These are phyloP conservation scores for Fusarium acutatum DNA, from an alignment of 2,329 filamentous ascomycete species.

Conservation along the genomic window DNA sequence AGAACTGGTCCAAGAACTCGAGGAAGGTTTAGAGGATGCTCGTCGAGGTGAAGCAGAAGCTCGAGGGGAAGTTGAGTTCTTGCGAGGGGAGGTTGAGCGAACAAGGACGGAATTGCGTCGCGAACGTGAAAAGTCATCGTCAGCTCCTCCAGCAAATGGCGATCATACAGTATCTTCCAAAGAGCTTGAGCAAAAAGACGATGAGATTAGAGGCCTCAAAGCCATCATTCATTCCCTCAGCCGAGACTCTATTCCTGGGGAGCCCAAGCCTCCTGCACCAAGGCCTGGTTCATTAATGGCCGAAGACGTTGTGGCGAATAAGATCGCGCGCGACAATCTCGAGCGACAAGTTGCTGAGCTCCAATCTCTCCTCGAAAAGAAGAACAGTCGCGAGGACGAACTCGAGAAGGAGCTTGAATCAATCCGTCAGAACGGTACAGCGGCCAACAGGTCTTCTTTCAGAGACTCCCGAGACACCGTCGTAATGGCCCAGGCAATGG, in stretches of 20 bases:
- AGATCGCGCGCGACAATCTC: slow-evolving; percentile 66
- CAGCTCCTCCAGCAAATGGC: slow-evolving; percentile 39
- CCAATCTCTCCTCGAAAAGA: slow-evolving; percentile 75
- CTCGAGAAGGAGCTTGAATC: slow-evolving; percentile 82
- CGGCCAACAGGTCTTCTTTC: slow-evolving; percentile 62
- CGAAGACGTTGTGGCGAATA: slow-evolving; percentile 43
- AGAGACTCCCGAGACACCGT: slow-evolving; percentile 74
- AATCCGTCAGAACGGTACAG: slow-evolving; percentile 59
- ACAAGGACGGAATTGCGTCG: slow-evolving; percentile 87
- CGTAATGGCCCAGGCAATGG: slow-evolving; percentile 62
- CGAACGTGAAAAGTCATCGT: slow-evolving; percentile 81
- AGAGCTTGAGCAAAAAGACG: slow-evolving; percentile 92
- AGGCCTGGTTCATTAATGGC: slow-evolving; percentile 49
- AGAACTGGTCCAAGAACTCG: slow-evolving; percentile 94
- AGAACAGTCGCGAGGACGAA: slow-evolving; percentile 80
- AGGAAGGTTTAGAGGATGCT: slow-evolving; percentile 95
- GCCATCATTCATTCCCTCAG: slow-evolving; percentile 97
- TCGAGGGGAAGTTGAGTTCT: slow-evolving; percentile 92
- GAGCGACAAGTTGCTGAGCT: slow-evolving; percentile 85
- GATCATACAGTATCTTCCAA: slow-evolving; percentile 65
- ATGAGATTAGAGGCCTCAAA: slow-evolving; percentile 96
- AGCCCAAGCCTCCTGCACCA: slow-evolving; percentile 45
- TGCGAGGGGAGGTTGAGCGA: slow-evolving; percentile 92
- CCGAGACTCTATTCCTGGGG: slow-evolving; percentile 69
- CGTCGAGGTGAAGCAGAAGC: slow-evolving; percentile 94